These are phyloP conservation scores for Tuber calosporum DNA, from an alignment of 495 filamentous ascomycete genomes.

Conservation along the genomic window DNA sequence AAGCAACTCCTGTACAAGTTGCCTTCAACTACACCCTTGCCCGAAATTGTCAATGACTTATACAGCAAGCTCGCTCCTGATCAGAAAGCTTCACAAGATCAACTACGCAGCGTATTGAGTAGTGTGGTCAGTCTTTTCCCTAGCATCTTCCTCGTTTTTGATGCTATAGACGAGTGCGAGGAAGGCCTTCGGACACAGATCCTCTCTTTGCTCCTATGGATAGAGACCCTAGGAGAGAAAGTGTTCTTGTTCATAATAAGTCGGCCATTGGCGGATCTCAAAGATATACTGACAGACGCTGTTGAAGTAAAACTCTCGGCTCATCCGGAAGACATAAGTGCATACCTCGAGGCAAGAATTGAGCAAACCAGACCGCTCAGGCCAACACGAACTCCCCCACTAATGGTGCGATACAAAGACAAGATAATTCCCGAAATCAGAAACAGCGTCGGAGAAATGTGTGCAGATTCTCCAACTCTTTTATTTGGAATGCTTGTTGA, in stretches of 20 bases:
- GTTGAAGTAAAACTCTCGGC: conserved; percentile 15
- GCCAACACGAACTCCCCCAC: conserved; percentile 3
- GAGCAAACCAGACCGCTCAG: neutral
- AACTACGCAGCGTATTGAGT: conserved; percentile 17
- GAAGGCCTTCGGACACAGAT: conserved; percentile 13
- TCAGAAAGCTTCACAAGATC: conserved; percentile 1
- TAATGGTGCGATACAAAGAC: neutral
- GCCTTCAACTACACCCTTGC: neutral
- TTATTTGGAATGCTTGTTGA: neutral
- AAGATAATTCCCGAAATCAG: conserved; percentile 22
- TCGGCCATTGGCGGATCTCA: conserved; percentile 21
- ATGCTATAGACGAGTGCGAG: conserved; percentile 28
- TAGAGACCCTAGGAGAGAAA: neutral
- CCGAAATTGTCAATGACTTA: neutral
- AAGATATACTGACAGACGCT: neutral
- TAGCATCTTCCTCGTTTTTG: conserved; percentile 20
- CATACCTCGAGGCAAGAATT: conserved; percentile 19
- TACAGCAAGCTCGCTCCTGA: neutral
- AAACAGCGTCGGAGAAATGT: conserved; percentile 22
- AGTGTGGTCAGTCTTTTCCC: conserved; percentile 9
- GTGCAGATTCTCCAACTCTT: conserved; percentile 10
- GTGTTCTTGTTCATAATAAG: conserved; percentile 18
- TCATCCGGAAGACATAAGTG: conserved; percentile 16
- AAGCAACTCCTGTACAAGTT: conserved; percentile 14
- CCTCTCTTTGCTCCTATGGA: conserved; percentile 17